Evolutionary conservation across 345 rosid species (phyloP), one percentile per base, ranked within the genome.

Genomic region (Gossypium australe): DNA sequence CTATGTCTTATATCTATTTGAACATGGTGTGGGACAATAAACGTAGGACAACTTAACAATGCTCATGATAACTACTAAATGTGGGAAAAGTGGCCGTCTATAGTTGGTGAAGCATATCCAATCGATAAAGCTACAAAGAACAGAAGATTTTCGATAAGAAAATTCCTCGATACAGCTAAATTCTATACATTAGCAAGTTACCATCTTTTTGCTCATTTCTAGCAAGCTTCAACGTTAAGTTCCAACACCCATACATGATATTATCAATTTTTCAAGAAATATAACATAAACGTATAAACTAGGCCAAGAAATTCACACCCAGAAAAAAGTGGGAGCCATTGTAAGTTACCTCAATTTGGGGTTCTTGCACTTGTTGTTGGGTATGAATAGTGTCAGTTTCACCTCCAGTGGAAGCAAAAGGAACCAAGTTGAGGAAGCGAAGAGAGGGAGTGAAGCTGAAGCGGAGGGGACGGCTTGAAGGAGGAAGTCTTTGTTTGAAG

Each of bases 361-460:
- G 82, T 75, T 93, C 92, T 76, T 72, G 78, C 64, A 83, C 80
- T 63, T 79, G 77, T 81, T 84, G 81, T 78, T 85, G 79, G 2
- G 89, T 78, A 77, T 83, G 84, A 24, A 85, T 66, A 44, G 52
- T 44, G 44, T 44, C 52, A 20, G 90, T 77, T 65, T 93, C 98
- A 18, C 93, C 91, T 0, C 88, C 91, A 45, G 41, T 64, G 6
- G 97, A 84, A 80, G 92, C 85, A 45, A 86, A 88, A 20, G 89
- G 85, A 25, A 75, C 80, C 62, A 85, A 77, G 70, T 81, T 88
- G 8, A 57, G 67, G 67, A 85, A 84, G 57, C 89, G 84, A 69
- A 71, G 78, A 53, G 89, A 80, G 71, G 75, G 77, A 24, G 60
- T 41, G 69, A 66, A 16, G 53, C 81, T 60, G 70, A 75, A 74